Conservation (phyloP, 805 yeast genomes). For the Scheffersomyces spartinae region DNA sequence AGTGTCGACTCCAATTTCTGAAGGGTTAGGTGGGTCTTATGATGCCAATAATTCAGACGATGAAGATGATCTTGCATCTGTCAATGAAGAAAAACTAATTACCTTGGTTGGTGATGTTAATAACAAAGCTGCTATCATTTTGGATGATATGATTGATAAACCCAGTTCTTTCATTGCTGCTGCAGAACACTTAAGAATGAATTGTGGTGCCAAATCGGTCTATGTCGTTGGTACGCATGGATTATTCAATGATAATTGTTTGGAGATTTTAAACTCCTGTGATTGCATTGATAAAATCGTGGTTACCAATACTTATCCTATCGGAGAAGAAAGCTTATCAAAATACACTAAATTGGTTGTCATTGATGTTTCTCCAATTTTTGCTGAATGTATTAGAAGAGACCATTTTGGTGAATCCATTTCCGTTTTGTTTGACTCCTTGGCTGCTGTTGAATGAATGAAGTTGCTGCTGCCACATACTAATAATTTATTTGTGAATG, state of each 20-base stretch:
- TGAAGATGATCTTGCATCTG: conserved; percentile 61
- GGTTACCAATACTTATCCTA: conserved; percentile 94
- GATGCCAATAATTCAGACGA: conserved; percentile 83
- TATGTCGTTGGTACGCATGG: conserved; percentile 95
- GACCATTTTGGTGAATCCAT: conserved; percentile 98
- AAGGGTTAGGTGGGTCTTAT: conserved; percentile 70
- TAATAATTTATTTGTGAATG: background rate
- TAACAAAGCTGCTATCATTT: conserved; percentile 80
- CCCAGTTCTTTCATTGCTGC: conserved; percentile 93
- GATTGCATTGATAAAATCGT: conserved; percentile 83
- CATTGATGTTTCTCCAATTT: conserved; percentile 88
- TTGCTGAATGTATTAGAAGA: conserved; percentile 97
- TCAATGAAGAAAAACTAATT: conserved; percentile 71
- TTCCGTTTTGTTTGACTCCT: conserved; percentile 82
- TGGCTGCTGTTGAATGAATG: conserved; percentile 44
- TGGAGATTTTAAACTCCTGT: conserved; percentile 67
- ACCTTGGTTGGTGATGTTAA: conserved; percentile 95
- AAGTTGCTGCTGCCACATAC: too few relatives aligned
- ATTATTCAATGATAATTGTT: conserved; percentile 76
- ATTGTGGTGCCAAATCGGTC: conserved; percentile 92
- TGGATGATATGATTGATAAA: conserved; percentile 96
- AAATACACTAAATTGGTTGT: conserved; percentile 63
- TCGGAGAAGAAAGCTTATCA: conserved; percentile 46
- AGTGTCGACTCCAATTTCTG: conserved; percentile 15
- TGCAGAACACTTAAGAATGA: conserved; percentile 91